Base-by-base conservation (phyloP, 106 monocot species). In the Dioscorea alata region DNA sequence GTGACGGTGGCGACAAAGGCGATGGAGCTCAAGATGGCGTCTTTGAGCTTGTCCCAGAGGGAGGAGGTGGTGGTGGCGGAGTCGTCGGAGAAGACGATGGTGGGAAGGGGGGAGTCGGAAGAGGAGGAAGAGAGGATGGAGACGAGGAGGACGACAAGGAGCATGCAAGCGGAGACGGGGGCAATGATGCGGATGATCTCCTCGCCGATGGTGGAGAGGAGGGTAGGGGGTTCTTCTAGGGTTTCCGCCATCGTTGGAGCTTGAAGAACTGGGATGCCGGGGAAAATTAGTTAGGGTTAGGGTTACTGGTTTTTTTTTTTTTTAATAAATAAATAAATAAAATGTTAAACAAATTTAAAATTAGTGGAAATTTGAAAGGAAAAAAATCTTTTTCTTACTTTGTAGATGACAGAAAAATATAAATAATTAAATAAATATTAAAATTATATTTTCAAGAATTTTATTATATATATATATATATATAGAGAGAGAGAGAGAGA, bases 121-220 rank as follows among this genome's bases (percentile, higher is more conserved):
- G 65, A 66, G 63, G 48, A 48, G 66, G 75, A 31, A 28, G 28
- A 65, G 82, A 86, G 86, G 61, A 57, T 50, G 71, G 82, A 52
- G 76, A 84, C 82, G 69, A 97, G 92, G 89, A 97, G 77, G 68
- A 88, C 88, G 73, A 92, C 86, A 69, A 97, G 80, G 71, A 92
- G 81, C 89, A 97, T 92, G 76, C 87, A 89, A 69, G 74, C 31
- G 63, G 94, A 87, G 64, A 94, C 90, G 17, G 94, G 94, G 72
- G 73, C 25, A 16, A 94, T 63, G 76, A 94, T 94, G 21, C 90
- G 84, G 64, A 82, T 67, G 50, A 90, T 74, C 64, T 90, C 94
- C 60, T 79, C 84, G 67, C 90, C 90, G 17, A 94, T 82, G 73
- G 78, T 78, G 35, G 77, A 80, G 67, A 94, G 76, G 61, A 86